Evolutionary conservation across 2,329 filamentous ascomycete genomes (phyloP).

Genomic region (Talaromyces sp.): DNA sequence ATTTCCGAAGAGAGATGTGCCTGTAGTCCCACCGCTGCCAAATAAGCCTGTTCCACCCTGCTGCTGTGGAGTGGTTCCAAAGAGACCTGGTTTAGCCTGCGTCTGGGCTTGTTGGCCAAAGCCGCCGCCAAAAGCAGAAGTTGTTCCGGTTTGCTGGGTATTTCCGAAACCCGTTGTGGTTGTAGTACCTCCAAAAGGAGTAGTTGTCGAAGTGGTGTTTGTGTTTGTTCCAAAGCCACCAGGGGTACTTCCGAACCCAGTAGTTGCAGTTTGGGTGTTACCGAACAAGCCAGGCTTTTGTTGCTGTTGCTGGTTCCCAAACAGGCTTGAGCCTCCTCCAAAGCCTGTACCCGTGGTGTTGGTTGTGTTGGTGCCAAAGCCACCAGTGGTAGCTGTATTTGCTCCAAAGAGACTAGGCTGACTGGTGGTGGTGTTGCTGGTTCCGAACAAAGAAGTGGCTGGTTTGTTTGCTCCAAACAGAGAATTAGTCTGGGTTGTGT

Average conservation of each 20-base stretch:
- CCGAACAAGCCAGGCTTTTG: slow-evolving; percentile 41
- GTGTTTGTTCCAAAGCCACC: slow-evolving; percentile 37
- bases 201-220: slow-evolving; percentile 38
- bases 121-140: slow-evolving; percentile 44
- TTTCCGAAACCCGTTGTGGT: slow-evolving; percentile 48
- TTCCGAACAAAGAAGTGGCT: slow-evolving; percentile 39
- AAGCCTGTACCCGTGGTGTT: slow-evolving; percentile 31
- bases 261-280: slow-evolving; percentile 21
- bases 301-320: slow-evolving; percentile 41
- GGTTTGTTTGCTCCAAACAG: slow-evolving; percentile 49
- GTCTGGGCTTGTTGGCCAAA: slow-evolving; percentile 40
- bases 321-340: slow-evolving; percentile 39
- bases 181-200: slow-evolving; percentile 42
- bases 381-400: slow-evolving; percentile 36
- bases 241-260: slow-evolving; percentile 31
- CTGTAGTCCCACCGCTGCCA: slow-evolving; percentile 27
- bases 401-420: slow-evolving; percentile 43
- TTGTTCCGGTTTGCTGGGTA: slow-evolving; percentile 28
- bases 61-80: slow-evolving; percentile 45
- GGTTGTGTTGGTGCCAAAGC: slow-evolving; percentile 32
- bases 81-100: slow-evolving; percentile 39
- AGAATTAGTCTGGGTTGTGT: slow-evolving; percentile 31
- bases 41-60: slow-evolving; percentile 47
- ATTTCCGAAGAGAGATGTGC: slow-evolving; percentile 39
- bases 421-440: slow-evolving; percentile 32